These are phyloP conservation scores for Solanum rostratum DNA, from an alignment of 257 asterid species.

Conservation along the genomic window DNA sequence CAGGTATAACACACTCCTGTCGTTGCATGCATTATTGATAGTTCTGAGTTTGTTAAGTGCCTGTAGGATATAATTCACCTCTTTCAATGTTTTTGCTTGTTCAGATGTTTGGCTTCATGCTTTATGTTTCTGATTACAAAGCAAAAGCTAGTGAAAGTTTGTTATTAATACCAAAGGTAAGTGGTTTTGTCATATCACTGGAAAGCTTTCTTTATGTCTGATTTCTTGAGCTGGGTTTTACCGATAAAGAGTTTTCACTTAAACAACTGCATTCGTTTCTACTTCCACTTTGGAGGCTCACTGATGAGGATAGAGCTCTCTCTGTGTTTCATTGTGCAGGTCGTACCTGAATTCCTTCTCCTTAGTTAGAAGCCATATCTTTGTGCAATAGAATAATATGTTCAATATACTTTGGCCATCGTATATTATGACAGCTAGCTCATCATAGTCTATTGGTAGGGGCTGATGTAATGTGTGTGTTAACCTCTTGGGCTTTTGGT, in stretches of 20 bases:
- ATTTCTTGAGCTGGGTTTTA: background rate
- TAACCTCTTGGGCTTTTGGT: background rate
- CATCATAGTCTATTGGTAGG: background rate
- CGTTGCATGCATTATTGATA: background rate
- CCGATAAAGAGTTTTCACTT: background rate
- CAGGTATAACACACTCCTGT: constrained; percentile 38
- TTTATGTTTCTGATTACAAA: constrained; percentile 62
- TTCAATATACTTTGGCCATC: background rate
- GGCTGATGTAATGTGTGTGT: background rate
- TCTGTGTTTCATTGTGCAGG: background rate
- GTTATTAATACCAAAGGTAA: constrained; percentile 68
- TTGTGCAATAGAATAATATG: background rate
- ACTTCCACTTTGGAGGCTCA: background rate
- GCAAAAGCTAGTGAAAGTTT: constrained; percentile 38
- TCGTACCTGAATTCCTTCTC: background rate
- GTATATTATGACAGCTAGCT: background rate
- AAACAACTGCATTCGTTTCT: background rate
- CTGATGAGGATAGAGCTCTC: background rate
- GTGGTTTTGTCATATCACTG: background rate
- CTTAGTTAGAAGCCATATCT: background rate
- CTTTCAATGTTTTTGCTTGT: constrained; percentile 9
- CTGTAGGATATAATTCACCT: constrained; percentile 6
- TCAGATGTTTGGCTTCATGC: constrained; percentile 84
- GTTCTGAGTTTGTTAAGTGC: constrained; percentile 9
- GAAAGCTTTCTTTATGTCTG: background rate